Base-by-base conservation (phyloP, 352 stramenopile species). In the Globisporangium paddicum region DNA sequence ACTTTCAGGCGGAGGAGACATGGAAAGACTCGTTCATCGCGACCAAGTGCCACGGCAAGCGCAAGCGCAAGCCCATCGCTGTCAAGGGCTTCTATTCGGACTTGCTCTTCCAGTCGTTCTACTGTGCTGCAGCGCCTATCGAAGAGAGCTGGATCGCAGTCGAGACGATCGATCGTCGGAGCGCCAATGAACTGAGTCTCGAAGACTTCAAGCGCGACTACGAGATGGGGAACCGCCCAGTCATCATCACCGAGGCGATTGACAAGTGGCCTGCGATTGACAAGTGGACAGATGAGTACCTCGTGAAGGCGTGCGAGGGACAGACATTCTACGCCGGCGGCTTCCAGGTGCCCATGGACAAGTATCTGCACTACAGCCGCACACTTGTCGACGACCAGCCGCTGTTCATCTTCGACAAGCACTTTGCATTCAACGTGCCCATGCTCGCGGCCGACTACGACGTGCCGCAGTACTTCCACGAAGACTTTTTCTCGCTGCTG, bases 351-450 rank as follows among this genome's bases (percentile, higher is more conserved):
- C 48, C 81, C 7, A 87, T 97, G 60, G 68, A 82, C 28, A 75
- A 89, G 32, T 97, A 96, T 58, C 59, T 94, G 9, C 58, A 81
- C 40, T 96, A 97, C 72, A 73, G 74, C 18, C 77, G 73, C 30
- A 82, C 71, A 7, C 53, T 93, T 25, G 37, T 63, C 4, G 90
- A 97, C 57, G 87, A 97, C 59, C 76, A 95, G 46, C 95, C 96
- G 23, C 64, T 99, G 51, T 99, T 98, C 67, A 80, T 99, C 25
- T 99, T 99, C 63, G 96, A 99, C 83, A 91, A 96, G 65, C 77
- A 95, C 16, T 98, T 98, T 67, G 83, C 80, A 4, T 57, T 64
- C 7, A 97, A 93, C 40, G 80, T 87, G 48, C 90, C 91, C 10
- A 52, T 62, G 45, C 60, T 93, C 4, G 79, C 66, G 3, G 37